Percentiles rank a stretch among this genome's conserved stretches.
phyloP scores from a whole-genome alignment of 352 stramenopile species.

The Hyaloperonospora arabidopsidis region DNA sequence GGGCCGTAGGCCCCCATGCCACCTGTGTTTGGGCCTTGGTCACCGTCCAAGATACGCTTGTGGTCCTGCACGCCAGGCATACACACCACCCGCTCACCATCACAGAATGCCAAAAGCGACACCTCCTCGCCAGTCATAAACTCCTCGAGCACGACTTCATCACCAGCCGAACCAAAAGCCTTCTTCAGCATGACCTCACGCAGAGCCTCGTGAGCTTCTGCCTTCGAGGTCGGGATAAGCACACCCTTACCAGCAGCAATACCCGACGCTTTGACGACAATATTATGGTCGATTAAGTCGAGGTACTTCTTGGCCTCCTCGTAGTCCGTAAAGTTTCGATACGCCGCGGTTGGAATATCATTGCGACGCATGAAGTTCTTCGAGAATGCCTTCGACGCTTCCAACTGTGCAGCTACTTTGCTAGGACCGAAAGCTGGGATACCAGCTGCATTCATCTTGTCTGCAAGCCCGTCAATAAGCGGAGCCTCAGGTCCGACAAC shows the following conservation, averaged over 20 bases:
- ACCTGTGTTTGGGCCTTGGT: conserved; percentile 97
- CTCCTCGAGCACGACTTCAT: conserved; percentile 98
- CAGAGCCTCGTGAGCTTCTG: conserved; percentile 88
- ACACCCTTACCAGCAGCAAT: conserved; percentile 99
- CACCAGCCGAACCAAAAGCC: conserved; percentile 91
- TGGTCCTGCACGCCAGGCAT: conserved; percentile 99
- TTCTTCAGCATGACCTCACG: conserved; percentile 97
- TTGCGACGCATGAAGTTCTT: conserved; percentile 99
- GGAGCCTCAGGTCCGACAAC: conserved; percentile 96
- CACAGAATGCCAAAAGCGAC: conserved; percentile 95
- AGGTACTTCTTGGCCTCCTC: conserved; percentile 89
- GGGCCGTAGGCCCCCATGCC: conserved; percentile 98
- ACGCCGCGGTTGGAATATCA: conserved; percentile 95
- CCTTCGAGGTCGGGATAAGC: conserved; percentile 90
- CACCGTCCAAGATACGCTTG: conserved; percentile 96
- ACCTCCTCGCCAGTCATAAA: conserved; percentile 97
- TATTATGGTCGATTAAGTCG: conserved; percentile 87
- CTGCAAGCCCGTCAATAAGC: conserved; percentile 93
- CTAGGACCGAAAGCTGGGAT: conserved; percentile 96
- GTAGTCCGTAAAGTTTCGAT: conserved; percentile 94
- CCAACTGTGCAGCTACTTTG: conserved; percentile 90
- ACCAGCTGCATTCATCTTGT: conserved; percentile 88
- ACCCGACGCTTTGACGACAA: conserved; percentile 99
- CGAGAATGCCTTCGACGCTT: conserved; percentile 97
- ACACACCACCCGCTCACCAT: conserved; percentile 91